phyloP scores from a whole-genome alignment of 2,329 filamentous ascomycete genomes.

The Rhinocladiella similis region DNA sequence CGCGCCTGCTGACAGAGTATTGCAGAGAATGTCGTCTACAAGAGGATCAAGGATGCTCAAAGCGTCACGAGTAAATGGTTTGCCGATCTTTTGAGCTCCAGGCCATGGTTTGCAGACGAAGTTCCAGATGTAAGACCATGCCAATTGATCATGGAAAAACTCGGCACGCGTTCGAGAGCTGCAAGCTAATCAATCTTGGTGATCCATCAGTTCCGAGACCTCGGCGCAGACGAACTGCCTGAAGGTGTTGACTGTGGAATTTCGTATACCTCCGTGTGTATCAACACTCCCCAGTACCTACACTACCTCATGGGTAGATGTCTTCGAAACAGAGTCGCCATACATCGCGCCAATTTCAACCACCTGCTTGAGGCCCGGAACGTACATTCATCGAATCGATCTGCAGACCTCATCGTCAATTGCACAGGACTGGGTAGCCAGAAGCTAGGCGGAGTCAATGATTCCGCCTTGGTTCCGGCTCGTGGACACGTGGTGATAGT shows the following conservation, averaged over 20 bases:
- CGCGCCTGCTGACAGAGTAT: too few relatives aligned
- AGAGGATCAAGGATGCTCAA: conserved; percentile 63
- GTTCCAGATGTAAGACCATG: conserved; percentile 64
- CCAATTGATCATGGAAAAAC: too few relatives aligned
- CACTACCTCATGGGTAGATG: conserved; percentile 83
- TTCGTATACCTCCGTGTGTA: conserved; percentile 81
- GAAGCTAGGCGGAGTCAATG: conserved; percentile 78
- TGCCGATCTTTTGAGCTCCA: too few relatives aligned
- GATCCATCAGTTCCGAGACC: conserved; percentile 56
- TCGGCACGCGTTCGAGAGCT: too few relatives aligned
- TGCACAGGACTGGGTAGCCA: conserved; percentile 76
- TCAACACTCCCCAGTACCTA: conserved; percentile 86
- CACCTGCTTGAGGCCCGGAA: conserved; percentile 70
- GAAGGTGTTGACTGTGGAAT: conserved; percentile 70
- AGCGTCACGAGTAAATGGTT: conserved; percentile 59
- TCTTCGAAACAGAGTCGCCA: conserved; percentile 67
- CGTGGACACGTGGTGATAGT: conserved; percentile 84
- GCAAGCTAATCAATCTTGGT: too few relatives aligned
- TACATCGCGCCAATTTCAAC: conserved; percentile 62
- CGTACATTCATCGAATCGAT: conserved; percentile 58
- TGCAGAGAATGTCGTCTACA: conserved; percentile 53
- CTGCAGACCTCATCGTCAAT: conserved; percentile 74
- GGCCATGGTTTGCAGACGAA: conserved; percentile 73
- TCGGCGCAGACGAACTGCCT: conserved; percentile 59
- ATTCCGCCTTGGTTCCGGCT: conserved; percentile 69